Evolutionary conservation across 23 red algal genomes (phyloP).

Genomic region (Rhodosorus marinus): DNA sequence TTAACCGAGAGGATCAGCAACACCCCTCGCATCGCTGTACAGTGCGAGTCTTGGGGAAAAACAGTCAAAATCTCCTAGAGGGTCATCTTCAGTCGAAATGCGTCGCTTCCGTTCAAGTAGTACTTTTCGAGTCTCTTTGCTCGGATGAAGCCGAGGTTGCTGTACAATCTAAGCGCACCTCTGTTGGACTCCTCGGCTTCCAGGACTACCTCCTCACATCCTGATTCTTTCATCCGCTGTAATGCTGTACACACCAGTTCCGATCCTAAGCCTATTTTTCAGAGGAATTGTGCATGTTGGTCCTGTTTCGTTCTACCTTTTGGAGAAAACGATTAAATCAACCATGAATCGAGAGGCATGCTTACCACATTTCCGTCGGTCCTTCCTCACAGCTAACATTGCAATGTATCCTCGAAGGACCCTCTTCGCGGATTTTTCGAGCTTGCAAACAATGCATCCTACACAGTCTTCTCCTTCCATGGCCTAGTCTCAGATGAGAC

Average conservation of each 20-base stretch:
- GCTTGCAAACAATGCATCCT: constrained; percentile 72
- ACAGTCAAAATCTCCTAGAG: no score
- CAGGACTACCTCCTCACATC: constrained; percentile 63
- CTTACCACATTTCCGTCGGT: constrained; percentile 47
- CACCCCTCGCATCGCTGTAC: no score
- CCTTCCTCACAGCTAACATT: constrained; percentile 71
- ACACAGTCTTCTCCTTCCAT: constrained; percentile 9
- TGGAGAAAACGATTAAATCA: not conserved
- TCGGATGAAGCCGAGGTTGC: constrained; percentile 86
- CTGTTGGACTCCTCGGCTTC: constrained; percentile 81
- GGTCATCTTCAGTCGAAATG: constrained; percentile 61
- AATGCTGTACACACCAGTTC: constrained; percentile 46
- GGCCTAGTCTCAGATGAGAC: not conserved
- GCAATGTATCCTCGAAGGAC: constrained; percentile 83
- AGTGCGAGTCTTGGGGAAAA: no score
- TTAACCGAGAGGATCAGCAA: no score
- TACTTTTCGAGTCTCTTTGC: constrained; percentile 91
- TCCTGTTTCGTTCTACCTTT: not conserved
- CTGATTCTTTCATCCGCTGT: constrained; percentile 31
- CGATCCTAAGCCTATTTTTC: constrained; percentile 51
- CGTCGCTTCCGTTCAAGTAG: constrained; percentile 89
- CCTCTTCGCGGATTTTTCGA: constrained; percentile 5
- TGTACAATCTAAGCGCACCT: constrained; percentile 59
- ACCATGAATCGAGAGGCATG: not conserved
- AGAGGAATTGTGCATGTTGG: no score